Evolutionary conservation across 2,329 filamentous ascomycete genomes (phyloP), one percentile per base, ranked within the genome.

Genomic region (Verticillium alfalfae): DNA sequence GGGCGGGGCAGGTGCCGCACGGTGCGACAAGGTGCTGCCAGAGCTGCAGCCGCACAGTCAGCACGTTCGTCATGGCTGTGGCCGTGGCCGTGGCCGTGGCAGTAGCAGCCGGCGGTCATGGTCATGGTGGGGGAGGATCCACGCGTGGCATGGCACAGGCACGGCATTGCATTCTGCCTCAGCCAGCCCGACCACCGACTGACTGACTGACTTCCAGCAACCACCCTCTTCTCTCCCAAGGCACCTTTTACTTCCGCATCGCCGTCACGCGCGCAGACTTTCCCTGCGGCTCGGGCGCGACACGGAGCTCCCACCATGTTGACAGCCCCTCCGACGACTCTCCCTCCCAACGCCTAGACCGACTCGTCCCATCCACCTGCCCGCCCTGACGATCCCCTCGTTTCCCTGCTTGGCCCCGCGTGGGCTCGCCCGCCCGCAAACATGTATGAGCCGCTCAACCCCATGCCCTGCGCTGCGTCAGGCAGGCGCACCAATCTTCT

Each of bases 351-450:
- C 34, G 56, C 45, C 60, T 62, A 39, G 49, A 59, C 49, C 52
- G 54, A 56, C 31, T 26, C 26, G 26, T 26, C 26, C 26, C 26
- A 26, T 26, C 26, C 8, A 26, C 52, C 37, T n/a, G 18, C 54
- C 37, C 22, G 18, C 54, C 15, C 49, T 41, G 36, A 36, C 54
- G 31, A 9, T 45, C 26, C 41, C 18, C 38, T 37, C 38, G 52
- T 36, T 54, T 22, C 38, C 37, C 58, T 58, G 18, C 22, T n/a
- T 56, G 45, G 55, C 62, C 62, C 49, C 62, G 54, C 59, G 59
- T 63, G 62, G 62, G 59, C 59, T 49, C 55, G 58, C 38, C 34
- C 62, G 57, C 58, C 34, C 38, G 34, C 56, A 3, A 61, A 56
- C 38, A 63, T 63, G 62, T 63, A 60, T 12, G 54, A 26, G 26